Conservation (phyloP, 345 rosid species). For the Kernera saxatilis region DNA sequence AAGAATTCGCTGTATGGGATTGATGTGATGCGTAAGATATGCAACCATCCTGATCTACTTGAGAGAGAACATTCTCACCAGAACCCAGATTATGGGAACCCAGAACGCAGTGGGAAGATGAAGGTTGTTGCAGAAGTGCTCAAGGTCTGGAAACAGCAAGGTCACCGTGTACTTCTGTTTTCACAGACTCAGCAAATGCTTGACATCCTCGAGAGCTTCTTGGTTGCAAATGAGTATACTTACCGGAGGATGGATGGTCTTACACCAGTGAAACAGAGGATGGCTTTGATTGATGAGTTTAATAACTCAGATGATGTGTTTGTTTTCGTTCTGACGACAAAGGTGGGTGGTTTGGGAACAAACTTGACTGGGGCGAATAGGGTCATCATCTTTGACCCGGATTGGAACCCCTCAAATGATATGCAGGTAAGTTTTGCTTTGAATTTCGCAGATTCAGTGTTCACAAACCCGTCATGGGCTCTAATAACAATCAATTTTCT, state of each 20-base stretch:
- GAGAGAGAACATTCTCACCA: conserved; percentile 80
- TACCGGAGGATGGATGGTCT: conserved; percentile 96
- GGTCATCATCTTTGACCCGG: conserved; percentile 97
- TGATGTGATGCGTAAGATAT: conserved; percentile 99
- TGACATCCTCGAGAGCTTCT: conserved; percentile 83
- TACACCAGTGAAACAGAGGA: conserved; percentile 85
- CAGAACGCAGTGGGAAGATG: conserved; percentile 91
- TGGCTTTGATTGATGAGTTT: conserved; percentile 95
- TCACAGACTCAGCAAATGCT: conserved; percentile 97
- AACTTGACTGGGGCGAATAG: conserved; percentile 91
- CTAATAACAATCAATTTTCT: background rate
- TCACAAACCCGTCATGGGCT: background rate
- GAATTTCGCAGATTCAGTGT: background rate
- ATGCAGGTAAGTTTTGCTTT: conserved; percentile 60
- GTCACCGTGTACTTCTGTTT: conserved; percentile 90
- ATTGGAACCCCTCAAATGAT: conserved; percentile 98
- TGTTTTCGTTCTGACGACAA: conserved; percentile 81
- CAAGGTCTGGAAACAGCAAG: conserved; percentile 84
- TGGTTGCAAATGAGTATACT: conserved; percentile 53
- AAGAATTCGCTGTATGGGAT: conserved; percentile 85
- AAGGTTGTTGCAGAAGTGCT: conserved; percentile 82
- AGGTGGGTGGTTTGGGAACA: conserved; percentile 97
- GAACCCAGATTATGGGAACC: conserved; percentile 89
- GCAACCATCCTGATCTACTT: conserved; percentile 97
- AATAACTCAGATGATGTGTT: conserved; percentile 69